Conservation (phyloP, 345 rosid species). For the Aquilaria yunnanensis region DNA sequence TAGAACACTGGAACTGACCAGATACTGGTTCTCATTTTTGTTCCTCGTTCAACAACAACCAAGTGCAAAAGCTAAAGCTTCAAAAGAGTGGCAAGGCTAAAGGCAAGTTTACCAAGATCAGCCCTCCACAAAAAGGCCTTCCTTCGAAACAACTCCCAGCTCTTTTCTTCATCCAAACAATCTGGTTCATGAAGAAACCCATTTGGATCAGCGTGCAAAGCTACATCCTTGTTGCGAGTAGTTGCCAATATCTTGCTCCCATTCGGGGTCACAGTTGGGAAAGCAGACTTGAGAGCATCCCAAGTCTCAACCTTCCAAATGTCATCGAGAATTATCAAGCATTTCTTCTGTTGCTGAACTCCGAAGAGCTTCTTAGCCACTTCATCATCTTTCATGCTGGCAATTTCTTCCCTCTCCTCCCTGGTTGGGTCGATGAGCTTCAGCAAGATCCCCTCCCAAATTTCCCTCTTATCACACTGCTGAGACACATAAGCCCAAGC, state of each 20-base stretch:
- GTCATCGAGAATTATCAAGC: constrained; percentile 44
- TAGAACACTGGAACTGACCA: too few relatives aligned
- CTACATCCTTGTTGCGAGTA: constrained; percentile 34
- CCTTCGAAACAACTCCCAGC: constrained; percentile 41
- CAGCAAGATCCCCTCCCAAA: constrained; percentile 30
- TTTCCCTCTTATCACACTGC: constrained; percentile 22
- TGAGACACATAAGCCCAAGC: constrained; percentile 51
- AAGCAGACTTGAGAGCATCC: constrained; percentile 28
- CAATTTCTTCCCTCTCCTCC: constrained; percentile 23
- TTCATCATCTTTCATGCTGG: constrained; percentile 28
- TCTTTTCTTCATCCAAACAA: constrained; percentile 25
- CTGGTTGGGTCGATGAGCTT: constrained; percentile 17
- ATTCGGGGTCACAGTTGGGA: constrained; percentile 11
- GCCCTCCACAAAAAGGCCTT: constrained; percentile 21
- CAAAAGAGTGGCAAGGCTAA: not conserved
- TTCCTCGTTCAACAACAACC: too few relatives aligned
- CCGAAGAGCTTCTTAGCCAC: constrained; percentile 22
- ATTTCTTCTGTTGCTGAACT: constrained; percentile 22
- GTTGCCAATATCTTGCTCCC: constrained; percentile 43
- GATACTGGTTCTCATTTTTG: too few relatives aligned
- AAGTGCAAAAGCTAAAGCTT: too few relatives aligned
- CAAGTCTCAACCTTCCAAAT: constrained; percentile 34
- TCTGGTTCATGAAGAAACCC: constrained; percentile 19
- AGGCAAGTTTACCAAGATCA: constrained; percentile 17
- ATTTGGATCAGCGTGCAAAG: constrained; percentile 18